Percentiles rank a stretch among this genome's conserved stretches.
phyloP scores from a whole-genome alignment of 208 protist genomes.

The Herpetomonas muscarum region DNA sequence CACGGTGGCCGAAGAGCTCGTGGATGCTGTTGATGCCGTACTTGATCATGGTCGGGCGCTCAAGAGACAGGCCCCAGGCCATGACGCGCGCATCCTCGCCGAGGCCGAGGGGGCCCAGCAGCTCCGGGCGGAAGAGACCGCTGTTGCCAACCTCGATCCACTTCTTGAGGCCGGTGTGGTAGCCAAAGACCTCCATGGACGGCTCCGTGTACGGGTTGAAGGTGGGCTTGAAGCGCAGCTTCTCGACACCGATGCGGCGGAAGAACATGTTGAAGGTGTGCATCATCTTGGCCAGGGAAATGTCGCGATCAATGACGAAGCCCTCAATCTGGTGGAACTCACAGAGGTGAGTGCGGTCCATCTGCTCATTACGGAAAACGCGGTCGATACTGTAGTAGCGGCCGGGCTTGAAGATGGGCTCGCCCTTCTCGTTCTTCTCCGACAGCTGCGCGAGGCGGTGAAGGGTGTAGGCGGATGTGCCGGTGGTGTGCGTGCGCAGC shows the following conservation, averaged over 20 bases:
- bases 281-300: conserved; percentile 98
- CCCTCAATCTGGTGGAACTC: conserved; percentile 99
- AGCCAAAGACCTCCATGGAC: conserved; percentile 99
- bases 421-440: conserved; percentile 35
- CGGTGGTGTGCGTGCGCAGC: conserved; percentile 99
- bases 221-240: conserved; percentile 99
- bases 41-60: conserved; percentile 99
- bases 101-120: conserved; percentile 98
- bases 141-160: conserved; percentile 99
- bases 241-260: conserved; percentile 92
- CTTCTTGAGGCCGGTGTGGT: conserved; percentile 93
- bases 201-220: conserved; percentile 99
- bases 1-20: conserved; percentile 97
- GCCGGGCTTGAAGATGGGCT: conserved; percentile 90
- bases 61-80: conserved; percentile 99
- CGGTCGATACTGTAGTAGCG: conserved; percentile 99
- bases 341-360: conserved; percentile 99
- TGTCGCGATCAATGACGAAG: conserved; percentile 96
- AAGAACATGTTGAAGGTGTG: conserved; percentile 98
- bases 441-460: conserved; percentile 91
- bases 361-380: conserved; percentile 99
- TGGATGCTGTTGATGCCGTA: conserved; percentile 99
- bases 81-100: conserved; percentile 97
- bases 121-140: conserved; percentile 98
- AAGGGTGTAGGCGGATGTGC: conserved; percentile 96